Evolutionary conservation across 352 stramenopile species (phyloP).

Genomic region (Pythium folliculosum): DNA sequence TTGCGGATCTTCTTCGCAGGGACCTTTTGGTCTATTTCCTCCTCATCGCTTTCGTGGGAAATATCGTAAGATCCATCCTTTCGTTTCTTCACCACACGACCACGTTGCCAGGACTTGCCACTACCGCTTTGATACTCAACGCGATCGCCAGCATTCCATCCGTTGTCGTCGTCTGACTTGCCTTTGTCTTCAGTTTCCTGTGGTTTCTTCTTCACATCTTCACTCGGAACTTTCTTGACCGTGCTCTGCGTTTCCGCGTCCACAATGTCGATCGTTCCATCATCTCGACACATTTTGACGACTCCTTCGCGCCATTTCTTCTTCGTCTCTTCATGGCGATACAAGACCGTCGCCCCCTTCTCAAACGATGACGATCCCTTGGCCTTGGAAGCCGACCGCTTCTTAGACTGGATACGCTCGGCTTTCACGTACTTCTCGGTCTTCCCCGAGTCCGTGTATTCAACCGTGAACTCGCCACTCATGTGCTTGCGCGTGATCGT

Average conservation of each 20-base stretch:
- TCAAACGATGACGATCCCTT: slow-evolving; percentile 7
- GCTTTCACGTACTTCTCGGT: slow-evolving; percentile 26
- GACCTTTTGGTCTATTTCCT: slow-evolving; percentile 11
- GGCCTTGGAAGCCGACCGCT: slow-evolving; percentile 15
- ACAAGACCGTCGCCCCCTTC: slow-evolving; percentile 33
- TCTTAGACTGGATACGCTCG: slow-evolving; percentile 8
- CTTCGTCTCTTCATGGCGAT: slow-evolving; percentile 24
- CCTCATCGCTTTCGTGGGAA: slow-evolving; percentile 35
- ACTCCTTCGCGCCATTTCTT: slow-evolving; percentile 33
- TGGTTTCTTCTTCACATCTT: slow-evolving; percentile 27
- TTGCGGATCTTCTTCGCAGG: slow-evolving; percentile 12
- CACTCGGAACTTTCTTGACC: slow-evolving; percentile 32
- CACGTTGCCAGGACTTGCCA: slow-evolving; percentile 36
- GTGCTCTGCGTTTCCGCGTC: slow-evolving; percentile 35
- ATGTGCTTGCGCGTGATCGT: slow-evolving; percentile 27
- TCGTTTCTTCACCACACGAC: slow-evolving; percentile 35
- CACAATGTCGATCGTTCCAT: slow-evolving; percentile 38
- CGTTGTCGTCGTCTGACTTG: slow-evolving; percentile 13
- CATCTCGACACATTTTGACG: slow-evolving; percentile 34
- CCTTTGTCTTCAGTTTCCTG: not conserved
- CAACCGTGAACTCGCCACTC: slow-evolving; percentile 30
- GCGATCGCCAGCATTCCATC: slow-evolving; percentile 26
- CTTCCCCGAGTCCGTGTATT: slow-evolving; percentile 29
- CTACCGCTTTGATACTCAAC: slow-evolving; percentile 49
- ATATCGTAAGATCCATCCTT: slow-evolving; percentile 57